Conservation (phyloP, 306 rosid species). For the Benincasa hispida region DNA sequence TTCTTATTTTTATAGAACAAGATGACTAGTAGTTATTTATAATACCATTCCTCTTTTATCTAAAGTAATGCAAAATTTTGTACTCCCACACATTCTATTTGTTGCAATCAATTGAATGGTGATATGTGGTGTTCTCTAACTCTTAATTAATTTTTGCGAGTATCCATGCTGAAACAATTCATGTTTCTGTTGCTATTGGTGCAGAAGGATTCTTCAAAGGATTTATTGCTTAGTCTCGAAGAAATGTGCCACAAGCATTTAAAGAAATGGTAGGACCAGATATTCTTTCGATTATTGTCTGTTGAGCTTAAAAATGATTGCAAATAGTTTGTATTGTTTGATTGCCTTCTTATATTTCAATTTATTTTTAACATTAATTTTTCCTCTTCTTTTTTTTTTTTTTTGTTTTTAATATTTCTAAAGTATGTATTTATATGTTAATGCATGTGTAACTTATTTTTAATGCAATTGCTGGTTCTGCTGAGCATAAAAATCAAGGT, state of each 20-base stretch:
- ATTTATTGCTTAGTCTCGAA: conserved; percentile 23
- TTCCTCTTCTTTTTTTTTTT: not conserved
- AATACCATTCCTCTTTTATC: not conserved
- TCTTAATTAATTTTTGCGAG: too few species aligned
- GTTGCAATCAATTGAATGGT: not conserved
- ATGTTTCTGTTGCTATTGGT: not conserved
- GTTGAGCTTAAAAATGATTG: not conserved
- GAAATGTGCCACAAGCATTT: conserved; percentile 40
- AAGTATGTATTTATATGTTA: not conserved
- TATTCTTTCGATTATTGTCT: not conserved
- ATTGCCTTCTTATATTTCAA: not conserved
- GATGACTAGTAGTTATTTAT: not conserved
- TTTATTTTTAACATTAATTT: not conserved
- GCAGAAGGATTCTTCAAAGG: conserved; percentile 27
- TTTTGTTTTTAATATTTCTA: not conserved
- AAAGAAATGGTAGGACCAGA: conserved; percentile 34
- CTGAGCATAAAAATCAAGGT: not conserved
- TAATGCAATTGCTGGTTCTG: not conserved
- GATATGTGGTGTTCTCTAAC: not conserved
- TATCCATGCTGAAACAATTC: not conserved
- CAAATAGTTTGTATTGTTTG: not conserved
- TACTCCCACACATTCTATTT: not conserved
- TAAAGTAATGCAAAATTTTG: too few species aligned
- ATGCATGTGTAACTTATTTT: not conserved
- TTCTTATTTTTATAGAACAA: not conserved